phyloP scores from a whole-genome alignment of 164 flowering plant genomes.

The Hamamelis virginiana region DNA sequence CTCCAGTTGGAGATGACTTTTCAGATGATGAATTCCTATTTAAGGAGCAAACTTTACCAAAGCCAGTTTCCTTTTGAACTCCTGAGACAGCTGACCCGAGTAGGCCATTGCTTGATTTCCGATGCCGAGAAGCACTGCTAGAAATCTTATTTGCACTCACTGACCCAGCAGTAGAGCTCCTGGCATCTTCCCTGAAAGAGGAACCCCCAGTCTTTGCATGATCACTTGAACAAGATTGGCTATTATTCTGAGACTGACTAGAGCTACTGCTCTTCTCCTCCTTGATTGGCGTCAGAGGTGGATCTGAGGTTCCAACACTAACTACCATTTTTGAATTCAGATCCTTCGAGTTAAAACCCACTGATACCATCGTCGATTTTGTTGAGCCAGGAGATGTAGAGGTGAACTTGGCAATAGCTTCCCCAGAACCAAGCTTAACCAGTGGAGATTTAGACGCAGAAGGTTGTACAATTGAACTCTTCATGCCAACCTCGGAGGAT shows the following conservation, averaged over 20 bases:
- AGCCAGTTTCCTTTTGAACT: conserved; percentile 50
- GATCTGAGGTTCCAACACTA: conserved; percentile 25
- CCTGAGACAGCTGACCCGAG: conserved; percentile 42
- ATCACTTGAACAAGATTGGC: conserved; percentile 79
- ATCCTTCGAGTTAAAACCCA: conserved; percentile 28
- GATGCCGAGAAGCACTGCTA: conserved; percentile 49
- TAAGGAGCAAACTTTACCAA: conserved; percentile 37
- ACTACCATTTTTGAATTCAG: conserved; percentile 15
- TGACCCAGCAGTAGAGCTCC: conserved; percentile 70
- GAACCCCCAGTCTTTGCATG: conserved; percentile 49
- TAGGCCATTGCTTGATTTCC: conserved; percentile 61
- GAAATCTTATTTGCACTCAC: conserved; percentile 38
- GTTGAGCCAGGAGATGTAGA: conserved; percentile 45
- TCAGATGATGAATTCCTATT: conserved; percentile 43
- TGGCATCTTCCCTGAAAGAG: conserved; percentile 67
- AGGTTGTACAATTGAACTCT: conserved; percentile 49
- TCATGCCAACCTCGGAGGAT: conserved; percentile 48
- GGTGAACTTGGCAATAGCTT: conserved; percentile 37
- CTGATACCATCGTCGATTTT: conserved; percentile 44
- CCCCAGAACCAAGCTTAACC: conserved; percentile 44
- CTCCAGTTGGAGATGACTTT: conserved; percentile 47
- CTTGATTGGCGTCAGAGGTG: conserved; percentile 23
- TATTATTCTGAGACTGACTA: conserved; percentile 77
- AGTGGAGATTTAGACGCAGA: conserved; percentile 50
- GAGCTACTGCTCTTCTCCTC: conserved; percentile 63